Percentiles rank a stretch among this genome's conserved stretches.
Conservation (phyloP, 2,329 filamentous ascomycete genomes). For the Macrophomina phaseolina region DNA sequence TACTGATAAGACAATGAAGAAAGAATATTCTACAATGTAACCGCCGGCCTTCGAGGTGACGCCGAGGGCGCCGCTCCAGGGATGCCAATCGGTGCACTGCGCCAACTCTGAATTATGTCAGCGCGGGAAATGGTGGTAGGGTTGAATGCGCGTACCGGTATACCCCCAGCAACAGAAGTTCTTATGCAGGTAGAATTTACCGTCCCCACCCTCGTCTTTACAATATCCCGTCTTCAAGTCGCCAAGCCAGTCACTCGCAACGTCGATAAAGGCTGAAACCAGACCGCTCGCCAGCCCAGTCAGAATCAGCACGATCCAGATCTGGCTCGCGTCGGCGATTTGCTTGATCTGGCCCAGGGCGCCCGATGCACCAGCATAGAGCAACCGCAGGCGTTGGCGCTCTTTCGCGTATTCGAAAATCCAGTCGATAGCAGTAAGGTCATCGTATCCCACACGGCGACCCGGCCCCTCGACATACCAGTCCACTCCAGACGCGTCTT, state of each 20-base stretch:
- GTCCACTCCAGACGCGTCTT: constrained; percentile 61
- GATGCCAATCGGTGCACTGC: constrained; percentile 84
- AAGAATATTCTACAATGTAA: constrained; percentile 85
- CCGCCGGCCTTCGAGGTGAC: constrained; percentile 69
- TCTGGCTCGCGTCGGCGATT: constrained; percentile 82
- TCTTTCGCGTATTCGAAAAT: constrained; percentile 99
- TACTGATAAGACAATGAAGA: constrained; percentile 86
- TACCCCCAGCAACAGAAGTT: constrained; percentile 94
- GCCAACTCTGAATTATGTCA: constrained; percentile 61
- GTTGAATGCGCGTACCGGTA: constrained; percentile 56
- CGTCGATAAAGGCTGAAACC: constrained; percentile 86
- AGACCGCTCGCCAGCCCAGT: constrained; percentile 84
- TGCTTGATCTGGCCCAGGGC: constrained; percentile 74
- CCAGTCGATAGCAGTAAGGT: constrained; percentile 98
- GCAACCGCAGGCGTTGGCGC: constrained; percentile 79
- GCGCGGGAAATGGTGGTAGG: background rate
- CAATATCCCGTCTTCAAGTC: constrained; percentile 93
- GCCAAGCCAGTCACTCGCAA: constrained; percentile 90
- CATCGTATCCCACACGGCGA: constrained; percentile 89
- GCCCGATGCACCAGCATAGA: constrained; percentile 70
- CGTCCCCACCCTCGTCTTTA: constrained; percentile 75
- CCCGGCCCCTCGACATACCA: constrained; percentile 93
- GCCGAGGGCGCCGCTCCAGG: constrained; percentile 79
- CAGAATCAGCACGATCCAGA: constrained; percentile 87
- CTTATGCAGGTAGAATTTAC: constrained; percentile 88